phyloP scores from a whole-genome alignment of 306 rosid species.

The Ormosia emarginata region DNA sequence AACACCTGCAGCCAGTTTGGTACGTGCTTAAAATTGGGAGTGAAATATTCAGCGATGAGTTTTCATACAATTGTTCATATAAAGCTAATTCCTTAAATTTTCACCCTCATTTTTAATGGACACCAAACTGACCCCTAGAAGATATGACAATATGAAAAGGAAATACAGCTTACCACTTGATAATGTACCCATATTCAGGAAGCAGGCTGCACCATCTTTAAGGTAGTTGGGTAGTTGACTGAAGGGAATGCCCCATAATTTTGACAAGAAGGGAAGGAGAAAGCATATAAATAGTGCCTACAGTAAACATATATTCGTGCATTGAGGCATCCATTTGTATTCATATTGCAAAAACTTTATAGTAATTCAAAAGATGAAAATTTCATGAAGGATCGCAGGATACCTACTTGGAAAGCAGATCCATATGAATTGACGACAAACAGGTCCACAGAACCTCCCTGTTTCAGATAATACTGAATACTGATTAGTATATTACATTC shows the following conservation, averaged over 20 bases:
- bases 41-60: background rate
- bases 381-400: background rate
- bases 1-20: background rate
- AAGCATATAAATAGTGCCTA: conserved; percentile 79
- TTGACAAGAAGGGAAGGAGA: conserved; percentile 81
- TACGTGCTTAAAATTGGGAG: background rate
- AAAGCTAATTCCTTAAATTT: background rate
- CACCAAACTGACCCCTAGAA: background rate
- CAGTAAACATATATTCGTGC: conserved; percentile 27
- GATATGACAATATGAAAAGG: background rate
- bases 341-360: background rate
- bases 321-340: conserved; percentile 15
- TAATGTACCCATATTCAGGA: conserved; percentile 63
- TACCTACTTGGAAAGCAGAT: conserved; percentile 84
- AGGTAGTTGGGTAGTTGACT: conserved; percentile 76
- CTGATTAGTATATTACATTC: background rate
- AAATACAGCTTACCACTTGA: conserved; percentile 55
- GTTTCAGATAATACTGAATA: conserved; percentile 30
- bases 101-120: background rate
- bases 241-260: conserved; percentile 88
- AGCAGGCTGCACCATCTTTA: conserved; percentile 89
- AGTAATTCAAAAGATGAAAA: background rate
- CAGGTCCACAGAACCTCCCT: conserved; percentile 78
- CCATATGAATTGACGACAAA: conserved; percentile 91
- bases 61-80: background rate